These are phyloP conservation scores for Aspergillus fischeri DNA, from an alignment of 2,329 filamentous ascomycete genomes.

Conservation along the genomic window DNA sequence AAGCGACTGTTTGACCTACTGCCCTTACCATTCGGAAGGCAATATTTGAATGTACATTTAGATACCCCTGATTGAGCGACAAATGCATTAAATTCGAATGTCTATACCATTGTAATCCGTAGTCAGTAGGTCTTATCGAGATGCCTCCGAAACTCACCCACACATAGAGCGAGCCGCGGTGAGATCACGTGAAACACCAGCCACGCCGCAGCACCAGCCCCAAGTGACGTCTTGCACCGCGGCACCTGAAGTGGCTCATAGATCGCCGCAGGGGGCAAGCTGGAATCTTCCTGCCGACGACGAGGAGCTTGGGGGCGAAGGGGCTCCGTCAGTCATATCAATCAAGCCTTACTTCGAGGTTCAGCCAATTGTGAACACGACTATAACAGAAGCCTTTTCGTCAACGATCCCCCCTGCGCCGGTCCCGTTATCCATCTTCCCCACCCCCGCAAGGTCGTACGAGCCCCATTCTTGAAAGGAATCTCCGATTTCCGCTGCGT, in stretches of 20 bases:
- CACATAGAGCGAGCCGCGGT: not conserved
- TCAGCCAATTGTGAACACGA: not conserved
- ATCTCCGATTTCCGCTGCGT: not conserved
- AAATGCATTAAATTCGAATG: constrained; percentile 8
- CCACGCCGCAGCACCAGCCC: not conserved
- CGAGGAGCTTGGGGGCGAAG: not conserved
- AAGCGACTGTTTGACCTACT: not conserved
- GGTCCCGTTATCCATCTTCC: not conserved
- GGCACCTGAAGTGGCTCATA: not conserved
- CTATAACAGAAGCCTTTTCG: not conserved
- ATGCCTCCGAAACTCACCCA: not conserved
- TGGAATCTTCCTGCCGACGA: not conserved
- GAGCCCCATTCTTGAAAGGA: not conserved
- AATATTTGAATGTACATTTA: constrained; percentile 27
- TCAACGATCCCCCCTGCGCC: not conserved
- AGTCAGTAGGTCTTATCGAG: no score
- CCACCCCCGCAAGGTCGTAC: not conserved
- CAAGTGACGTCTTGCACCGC: constrained; percentile 7
- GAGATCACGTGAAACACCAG: constrained; percentile 3
- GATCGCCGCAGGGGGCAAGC: constrained; percentile 3
- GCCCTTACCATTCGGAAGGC: not conserved
- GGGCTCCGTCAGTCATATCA: not conserved
- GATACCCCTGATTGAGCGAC: constrained; percentile 27
- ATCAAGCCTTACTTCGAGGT: not conserved
- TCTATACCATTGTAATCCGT: not conserved